A percentile compares a stretch with the other conserved stretches of the same genome.
Evolutionary conservation across 1,139 yeast genomes (phyloP).

Genomic region (Saccharomyces hybrid): DNA sequence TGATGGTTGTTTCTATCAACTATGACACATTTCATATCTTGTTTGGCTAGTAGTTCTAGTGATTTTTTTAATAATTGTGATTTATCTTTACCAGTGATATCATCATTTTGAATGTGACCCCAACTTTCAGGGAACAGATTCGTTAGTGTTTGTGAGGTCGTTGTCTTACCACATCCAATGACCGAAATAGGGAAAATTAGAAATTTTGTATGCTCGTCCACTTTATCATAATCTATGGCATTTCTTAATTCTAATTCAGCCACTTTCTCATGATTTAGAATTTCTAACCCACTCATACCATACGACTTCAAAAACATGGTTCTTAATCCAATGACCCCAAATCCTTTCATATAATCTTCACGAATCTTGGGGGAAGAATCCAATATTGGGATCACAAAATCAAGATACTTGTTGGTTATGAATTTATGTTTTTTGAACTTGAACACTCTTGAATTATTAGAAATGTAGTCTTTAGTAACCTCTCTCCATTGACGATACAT

Average conservation of each 20-base stretch:
- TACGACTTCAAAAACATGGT: conserved; percentile 44
- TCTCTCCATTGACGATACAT: conserved; percentile 90
- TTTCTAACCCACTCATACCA: conserved; percentile 42
- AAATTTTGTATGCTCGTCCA: conserved; percentile 40
- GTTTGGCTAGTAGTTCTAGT: conserved; percentile 35
- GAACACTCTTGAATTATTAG: conserved; percentile 38
- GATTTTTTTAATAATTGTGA: conserved; percentile 47
- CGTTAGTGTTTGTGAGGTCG: conserved; percentile 56
- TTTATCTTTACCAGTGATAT: conserved; percentile 44
- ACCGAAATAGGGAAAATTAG: conserved; percentile 79
- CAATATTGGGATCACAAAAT: conserved; percentile 53
- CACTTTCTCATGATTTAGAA: conserved; percentile 34
- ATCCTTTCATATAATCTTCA: conserved; percentile 45
- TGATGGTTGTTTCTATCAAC: conserved; percentile 82
- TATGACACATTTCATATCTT: conserved; percentile 44
- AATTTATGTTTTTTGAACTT: conserved; percentile 45
- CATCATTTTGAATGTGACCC: conserved; percentile 83
- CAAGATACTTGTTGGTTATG: conserved; percentile 60
- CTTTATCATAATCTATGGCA: conserved; percentile 25
- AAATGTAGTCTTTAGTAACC: conserved; percentile 58
- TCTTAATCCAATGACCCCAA: conserved; percentile 70
- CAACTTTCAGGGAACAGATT: conserved; percentile 50
- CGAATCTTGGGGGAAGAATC: conserved; percentile 39
- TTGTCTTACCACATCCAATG: conserved; percentile 93
- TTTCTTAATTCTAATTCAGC: conserved; percentile 31